These are phyloP conservation scores for Cochlearia excelsa DNA, from an alignment of 345 rosid species.

Conservation along the genomic window DNA sequence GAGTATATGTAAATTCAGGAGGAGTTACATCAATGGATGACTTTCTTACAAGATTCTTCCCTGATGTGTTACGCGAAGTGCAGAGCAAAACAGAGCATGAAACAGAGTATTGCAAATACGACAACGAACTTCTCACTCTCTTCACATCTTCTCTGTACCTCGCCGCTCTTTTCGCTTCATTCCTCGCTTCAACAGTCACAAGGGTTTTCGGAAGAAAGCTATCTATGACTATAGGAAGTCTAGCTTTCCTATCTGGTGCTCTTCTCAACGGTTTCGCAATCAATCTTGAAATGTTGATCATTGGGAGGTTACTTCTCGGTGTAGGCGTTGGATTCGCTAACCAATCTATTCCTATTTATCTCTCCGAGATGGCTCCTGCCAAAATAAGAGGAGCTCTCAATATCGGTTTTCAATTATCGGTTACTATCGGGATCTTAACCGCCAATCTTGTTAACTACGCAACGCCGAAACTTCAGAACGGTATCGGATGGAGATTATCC, in stretches of 20 bases:
- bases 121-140: constrained; percentile 41
- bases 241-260: constrained; percentile 41
- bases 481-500: constrained; percentile 41
- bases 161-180: constrained; percentile 38
- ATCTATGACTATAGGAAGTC: constrained; percentile 41
- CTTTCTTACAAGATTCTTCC: constrained; percentile 44
- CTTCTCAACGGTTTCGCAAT: constrained; percentile 43
- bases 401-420: constrained; percentile 37
- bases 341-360: constrained; percentile 46
- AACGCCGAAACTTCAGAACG: constrained; percentile 26
- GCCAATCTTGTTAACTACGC: constrained; percentile 39
- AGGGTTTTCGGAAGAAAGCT: constrained; percentile 36
- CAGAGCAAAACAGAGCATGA: constrained; percentile 10
- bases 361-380: constrained; percentile 50
- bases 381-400: constrained; percentile 41
- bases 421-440: constrained; percentile 37
- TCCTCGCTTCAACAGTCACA: constrained; percentile 30
- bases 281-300: constrained; percentile 41
- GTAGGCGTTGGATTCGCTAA: constrained; percentile 47
- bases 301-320: constrained; percentile 47
- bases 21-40: constrained; percentile 53
- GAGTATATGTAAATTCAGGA: constrained; percentile 21
- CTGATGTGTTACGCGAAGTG: constrained; percentile 28
- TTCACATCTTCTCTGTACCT: constrained; percentile 50
- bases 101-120: constrained; percentile 43